Conservation (phyloP, 73 alveolate genomes). For the Tetrahymena elliotti region DNA sequence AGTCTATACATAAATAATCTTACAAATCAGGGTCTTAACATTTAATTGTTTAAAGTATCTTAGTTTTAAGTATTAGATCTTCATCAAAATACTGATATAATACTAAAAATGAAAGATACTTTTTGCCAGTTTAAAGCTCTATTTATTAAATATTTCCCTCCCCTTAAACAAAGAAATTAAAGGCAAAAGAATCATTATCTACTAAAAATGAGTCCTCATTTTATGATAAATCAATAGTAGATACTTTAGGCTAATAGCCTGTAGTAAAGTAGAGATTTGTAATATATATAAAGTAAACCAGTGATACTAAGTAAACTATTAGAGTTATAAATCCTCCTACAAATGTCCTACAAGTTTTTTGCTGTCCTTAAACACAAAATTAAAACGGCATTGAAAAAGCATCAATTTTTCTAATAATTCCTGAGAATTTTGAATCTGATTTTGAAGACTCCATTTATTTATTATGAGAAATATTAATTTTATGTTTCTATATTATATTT, state of each 20-base stretch:
- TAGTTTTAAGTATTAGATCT: neutral
- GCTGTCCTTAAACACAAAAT: neutral
- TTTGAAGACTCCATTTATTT: neutral
- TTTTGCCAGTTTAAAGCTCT: neutral
- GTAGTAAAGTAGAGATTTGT: neutral
- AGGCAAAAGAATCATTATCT: neutral
- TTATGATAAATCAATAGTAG: neutral
- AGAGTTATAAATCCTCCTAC: neutral
- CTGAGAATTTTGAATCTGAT: neutral
- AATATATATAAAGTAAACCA: neutral
- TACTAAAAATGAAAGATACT: neutral
- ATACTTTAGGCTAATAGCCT: neutral
- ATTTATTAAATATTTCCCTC: neutral
- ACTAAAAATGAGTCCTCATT: neutral
- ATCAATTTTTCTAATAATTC: neutral
- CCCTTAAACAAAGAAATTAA: neutral
- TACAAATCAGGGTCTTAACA: neutral
- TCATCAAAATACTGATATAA: neutral
- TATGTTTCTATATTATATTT: no score
- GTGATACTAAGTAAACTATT: neutral
- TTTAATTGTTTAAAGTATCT: neutral
- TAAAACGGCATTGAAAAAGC: neutral
- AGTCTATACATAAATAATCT: neutral
- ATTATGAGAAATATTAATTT: no score
- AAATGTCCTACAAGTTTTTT: neutral